Evolutionary conservation across 768 basidiomycete genomes (phyloP).

Genomic region (Rhodosporidiobolus odoratus): DNA sequence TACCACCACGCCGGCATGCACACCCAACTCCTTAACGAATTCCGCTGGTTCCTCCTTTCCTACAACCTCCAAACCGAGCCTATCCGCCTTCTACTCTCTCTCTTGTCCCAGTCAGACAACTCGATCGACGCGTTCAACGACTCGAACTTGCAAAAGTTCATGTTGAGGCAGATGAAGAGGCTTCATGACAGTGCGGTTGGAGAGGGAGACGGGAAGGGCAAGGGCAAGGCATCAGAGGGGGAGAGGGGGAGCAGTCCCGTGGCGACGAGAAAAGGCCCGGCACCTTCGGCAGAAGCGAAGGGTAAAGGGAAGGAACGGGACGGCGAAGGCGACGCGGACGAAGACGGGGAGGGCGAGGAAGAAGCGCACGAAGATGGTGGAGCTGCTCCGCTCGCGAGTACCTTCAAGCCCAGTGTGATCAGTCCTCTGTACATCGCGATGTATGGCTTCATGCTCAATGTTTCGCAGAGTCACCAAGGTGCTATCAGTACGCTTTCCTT

Average conservation of each 20-base stretch:
- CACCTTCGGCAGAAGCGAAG: conserved; percentile 1
- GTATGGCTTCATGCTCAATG: conserved; percentile 79
- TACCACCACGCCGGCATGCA: conserved; percentile 59
- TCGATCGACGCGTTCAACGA: conserved; percentile 72
- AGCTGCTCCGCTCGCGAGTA: conserved; percentile 38
- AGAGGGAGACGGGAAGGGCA: neutral
- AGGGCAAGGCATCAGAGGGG: conserved; percentile 4
- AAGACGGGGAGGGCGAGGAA: conserved; percentile 17
- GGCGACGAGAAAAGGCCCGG: neutral
- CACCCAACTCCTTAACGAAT: conserved; percentile 63
- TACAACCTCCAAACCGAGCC: conserved; percentile 87
- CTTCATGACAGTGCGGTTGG: neutral
- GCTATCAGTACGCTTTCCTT: conserved; percentile 67
- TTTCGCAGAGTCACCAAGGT: conserved; percentile 79
- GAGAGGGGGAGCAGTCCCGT: conserved; percentile 27
- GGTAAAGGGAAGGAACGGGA: conserved; percentile 29
- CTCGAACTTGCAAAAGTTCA: conserved; percentile 72
- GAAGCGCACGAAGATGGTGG: neutral
- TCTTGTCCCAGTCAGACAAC: conserved; percentile 64
- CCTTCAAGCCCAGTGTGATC: conserved; percentile 54
- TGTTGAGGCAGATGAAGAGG: conserved; percentile 59
- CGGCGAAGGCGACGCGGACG: conserved; percentile 46
- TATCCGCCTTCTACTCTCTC: conserved; percentile 66
- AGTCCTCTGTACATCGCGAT: conserved; percentile 66
- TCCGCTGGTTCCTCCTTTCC: conserved; percentile 64